Base-by-base conservation (phyloP, 2,329 filamentous ascomycete species). In the Volutella citrinella region DNA sequence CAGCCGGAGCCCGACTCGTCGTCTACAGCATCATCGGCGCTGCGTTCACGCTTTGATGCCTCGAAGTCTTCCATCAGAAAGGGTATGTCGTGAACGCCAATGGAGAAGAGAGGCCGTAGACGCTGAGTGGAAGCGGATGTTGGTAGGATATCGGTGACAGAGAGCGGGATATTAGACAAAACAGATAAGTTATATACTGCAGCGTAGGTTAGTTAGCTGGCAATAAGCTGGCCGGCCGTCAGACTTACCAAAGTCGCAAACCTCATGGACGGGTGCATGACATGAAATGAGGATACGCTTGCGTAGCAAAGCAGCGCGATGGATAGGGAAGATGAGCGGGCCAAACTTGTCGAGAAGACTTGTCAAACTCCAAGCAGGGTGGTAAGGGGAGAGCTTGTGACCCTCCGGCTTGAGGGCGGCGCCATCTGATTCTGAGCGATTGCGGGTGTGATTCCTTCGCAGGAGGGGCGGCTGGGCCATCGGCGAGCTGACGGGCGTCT, bases 111-210 rank as follows among this genome's bases (percentile, higher is more conserved):
- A 1, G 91, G 85, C 16, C 82, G 78, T 19, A 93, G 72, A 38
- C 87, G 74, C 40, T 84, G 72, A 2, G 77, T 72, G 17, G 80
- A 70, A 5, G 77, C 72, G 17, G 72, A 70, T 1, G 75, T 59
- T 14, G 82, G 77, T n/a, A 95, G 69, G 11, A 83, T 65, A 32
- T 89, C 80, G 37, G 76, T 71, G 26, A 89, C 75, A 19, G 84
- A 80, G 22, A 82, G 72, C 18, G 93, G 89, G 26, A 97, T 83
- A 49, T 89, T 95, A 27, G 90, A 89, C 20, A 98, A 72, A 34
- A 97, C 76, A n/a, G 91, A 96, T 32, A 97, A 77, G 58, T 93
- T 81, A 64, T 97, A 98, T 43, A 97, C 93, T 91, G 32, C 16
- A 21, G 42, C 16, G 43, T 12, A 51, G 36, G 52, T 62, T 15